Percentiles rank a stretch among this genome's conserved stretches.
Conservation (phyloP, 2,329 filamentous ascomycete species). For the Chrysoporthe puriensis region DNA sequence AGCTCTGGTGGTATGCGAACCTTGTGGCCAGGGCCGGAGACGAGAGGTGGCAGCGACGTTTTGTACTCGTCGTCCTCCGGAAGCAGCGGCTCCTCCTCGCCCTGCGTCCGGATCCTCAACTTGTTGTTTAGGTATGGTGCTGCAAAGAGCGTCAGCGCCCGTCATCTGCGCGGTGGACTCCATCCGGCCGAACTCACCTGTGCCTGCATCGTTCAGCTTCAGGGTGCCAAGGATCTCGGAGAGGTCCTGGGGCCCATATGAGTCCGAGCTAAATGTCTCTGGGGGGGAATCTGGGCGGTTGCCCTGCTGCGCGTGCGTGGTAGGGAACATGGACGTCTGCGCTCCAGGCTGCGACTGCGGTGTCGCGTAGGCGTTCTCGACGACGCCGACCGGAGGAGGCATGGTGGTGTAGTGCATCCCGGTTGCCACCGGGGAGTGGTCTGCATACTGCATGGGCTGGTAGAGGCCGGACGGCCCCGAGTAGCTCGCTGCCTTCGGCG, state of each 20-base stretch:
- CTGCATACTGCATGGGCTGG: slow-evolving; percentile 50
- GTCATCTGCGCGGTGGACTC: not conserved
- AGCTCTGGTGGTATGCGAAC: slow-evolving; percentile 89
- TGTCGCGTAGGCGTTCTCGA: slow-evolving; percentile 54
- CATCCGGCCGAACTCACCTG: slow-evolving; percentile 60
- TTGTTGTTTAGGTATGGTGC: slow-evolving; percentile 83
- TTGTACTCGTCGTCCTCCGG: slow-evolving; percentile 77
- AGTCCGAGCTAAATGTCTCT: slow-evolving; percentile 61
- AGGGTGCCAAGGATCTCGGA: slow-evolving; percentile 83
- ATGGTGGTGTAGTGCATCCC: slow-evolving; percentile 59
- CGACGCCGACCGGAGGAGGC: slow-evolving; percentile 50
- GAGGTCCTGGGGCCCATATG: slow-evolving; percentile 72
- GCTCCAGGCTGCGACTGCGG: slow-evolving; percentile 34
- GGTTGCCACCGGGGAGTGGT: slow-evolving; percentile 49
- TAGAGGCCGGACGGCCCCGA: slow-evolving; percentile 50
- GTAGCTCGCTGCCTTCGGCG: slow-evolving; percentile 52
- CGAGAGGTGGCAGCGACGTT: slow-evolving; percentile 68
- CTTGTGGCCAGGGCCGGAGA: slow-evolving; percentile 71
- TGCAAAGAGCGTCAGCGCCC: slow-evolving; percentile 39
- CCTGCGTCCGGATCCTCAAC: slow-evolving; percentile 43
- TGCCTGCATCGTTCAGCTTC: slow-evolving; percentile 83
- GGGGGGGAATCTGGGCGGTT: slow-evolving; percentile 47
- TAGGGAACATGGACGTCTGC: slow-evolving; percentile 54
- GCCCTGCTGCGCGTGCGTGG: slow-evolving; percentile 53
- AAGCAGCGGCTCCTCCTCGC: slow-evolving; percentile 64